phyloP scores from a whole-genome alignment of 805 yeast species.

The Ogataea glucozyma region DNA sequence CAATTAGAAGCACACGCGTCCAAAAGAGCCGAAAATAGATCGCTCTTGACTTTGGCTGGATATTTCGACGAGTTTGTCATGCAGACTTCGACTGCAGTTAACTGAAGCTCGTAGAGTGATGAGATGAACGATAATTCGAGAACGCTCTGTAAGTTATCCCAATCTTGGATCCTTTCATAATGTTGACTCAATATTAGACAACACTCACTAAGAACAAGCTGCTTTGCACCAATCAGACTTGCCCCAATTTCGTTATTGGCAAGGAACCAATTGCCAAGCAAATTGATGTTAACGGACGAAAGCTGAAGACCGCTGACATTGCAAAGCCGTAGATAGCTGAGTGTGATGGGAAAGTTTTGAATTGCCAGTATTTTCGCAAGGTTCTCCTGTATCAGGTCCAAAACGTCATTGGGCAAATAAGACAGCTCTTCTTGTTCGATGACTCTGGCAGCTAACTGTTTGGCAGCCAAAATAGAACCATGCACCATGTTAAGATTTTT shows the following conservation, averaged over 20 bases:
- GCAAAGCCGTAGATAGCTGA: slow-evolving; percentile 25
- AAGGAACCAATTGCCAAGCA: slow-evolving; percentile 40
- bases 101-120: slow-evolving; percentile 45
- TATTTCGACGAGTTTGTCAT: slow-evolving; percentile 2
- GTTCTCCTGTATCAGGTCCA: slow-evolving; percentile 30
- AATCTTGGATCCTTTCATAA: slow-evolving; percentile 16
- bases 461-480: slow-evolving; percentile 57
- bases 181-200: slow-evolving; percentile 33
- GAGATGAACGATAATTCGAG: slow-evolving; percentile 40
- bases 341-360: slow-evolving; percentile 25
- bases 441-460: slow-evolving; percentile 32
- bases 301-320: slow-evolving; percentile 1
- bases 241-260: slow-evolving; percentile 29
- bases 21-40: slow-evolving; percentile 27
- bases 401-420: slow-evolving; percentile 22
- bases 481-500: slow-evolving; percentile 51
- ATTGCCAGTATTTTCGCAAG: slow-evolving; percentile 19
- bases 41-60: slow-evolving; percentile 1
- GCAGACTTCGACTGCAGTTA: slow-evolving; percentile 40
- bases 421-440: slow-evolving; percentile 30
- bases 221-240: slow-evolving; percentile 50
- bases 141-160: slow-evolving; percentile 30
- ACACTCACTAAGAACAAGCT: slow-evolving; percentile 43
- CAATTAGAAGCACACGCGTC: slow-evolving; percentile 23
- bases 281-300: slow-evolving; percentile 14